Evolutionary conservation across 306 rosid species (phyloP), one percentile per base, ranked within the genome.

Genomic region (Ormosia emarginata): DNA sequence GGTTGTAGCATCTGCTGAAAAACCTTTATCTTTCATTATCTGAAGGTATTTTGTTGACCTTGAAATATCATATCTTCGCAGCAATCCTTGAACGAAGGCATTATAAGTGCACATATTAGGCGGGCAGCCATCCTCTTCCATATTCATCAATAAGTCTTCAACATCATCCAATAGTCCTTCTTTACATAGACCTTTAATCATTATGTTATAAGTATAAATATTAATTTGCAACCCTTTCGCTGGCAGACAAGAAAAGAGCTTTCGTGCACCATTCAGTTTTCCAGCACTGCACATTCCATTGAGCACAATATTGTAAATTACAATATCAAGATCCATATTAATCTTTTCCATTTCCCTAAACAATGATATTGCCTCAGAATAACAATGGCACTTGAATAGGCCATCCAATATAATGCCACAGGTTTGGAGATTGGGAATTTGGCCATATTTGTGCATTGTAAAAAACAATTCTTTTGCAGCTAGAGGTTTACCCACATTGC

Each of bases 391-490:
- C 0, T 62, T 75, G 41, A 75, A 61, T 61, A 75, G 47, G 44
- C 71, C 80, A 61, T 61, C 34, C 80, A 75, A 61, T 7, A 75
- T 43, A 43, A 32, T 61, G 2, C 36, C 80, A 61, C 41, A 44
- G 6, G 80, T 59, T 6, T 9, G 71, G 33, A 44, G 47, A 75
- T 75, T n/a, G 8, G 71, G 71, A 61, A 7, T 11, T 14, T 75
- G 80, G 61, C 41, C 80, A 44, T 14, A 33, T 52, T 75, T 62
- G 58, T 75, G 10, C 80, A 75, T 75, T 44, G 57, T 61, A n/a
- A 46, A 32, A 61, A 75, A 36, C 71, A 61, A 46, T 61, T 75
- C 59, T 44, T 75, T 75, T 1, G 71, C 80, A 44, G 49, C 49
- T 53, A 53, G 11, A 1, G 65, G 36, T 72, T 53, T 72, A 4